A percentile compares a stretch with the other conserved stretches of the same genome.
phyloP scores from a whole-genome alignment of 1,284 basidiomycete species.

The Pisolithus thermaeus region DNA sequence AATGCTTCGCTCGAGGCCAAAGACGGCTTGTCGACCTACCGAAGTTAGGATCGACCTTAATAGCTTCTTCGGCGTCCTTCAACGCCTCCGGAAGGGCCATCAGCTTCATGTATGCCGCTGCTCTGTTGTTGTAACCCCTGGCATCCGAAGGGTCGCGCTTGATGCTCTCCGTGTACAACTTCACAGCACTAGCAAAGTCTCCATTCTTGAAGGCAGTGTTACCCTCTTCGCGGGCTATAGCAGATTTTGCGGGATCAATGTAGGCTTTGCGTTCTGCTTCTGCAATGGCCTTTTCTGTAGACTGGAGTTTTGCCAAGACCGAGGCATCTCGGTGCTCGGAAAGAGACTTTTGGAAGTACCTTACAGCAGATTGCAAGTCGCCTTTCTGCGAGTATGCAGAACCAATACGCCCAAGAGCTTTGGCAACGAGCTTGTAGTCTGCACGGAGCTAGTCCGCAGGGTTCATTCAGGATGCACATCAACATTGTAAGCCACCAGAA shows the following conservation, averaged over 20 bases:
- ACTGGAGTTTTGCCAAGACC: conserved; percentile 86
- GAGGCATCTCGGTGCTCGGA: conserved; percentile 97
- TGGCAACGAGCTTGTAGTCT: conserved; percentile 78
- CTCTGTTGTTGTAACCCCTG: conserved; percentile 94
- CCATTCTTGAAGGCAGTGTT: conserved; percentile 90
- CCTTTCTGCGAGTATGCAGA: conserved; percentile 80
- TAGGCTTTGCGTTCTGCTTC: conserved; percentile 83
- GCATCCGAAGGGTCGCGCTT: conserved; percentile 92
- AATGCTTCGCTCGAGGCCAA: neutral
- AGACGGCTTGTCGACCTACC: conserved; percentile 37
- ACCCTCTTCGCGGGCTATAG: conserved; percentile 84
- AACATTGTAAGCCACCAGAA: neutral
- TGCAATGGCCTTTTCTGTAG: conserved; percentile 73
- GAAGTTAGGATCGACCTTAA: conserved; percentile 86
- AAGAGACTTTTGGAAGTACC: conserved; percentile 87
- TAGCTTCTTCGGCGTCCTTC: conserved; percentile 93
- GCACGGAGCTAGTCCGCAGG: conserved; percentile 52
- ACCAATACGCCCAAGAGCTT: conserved; percentile 89
- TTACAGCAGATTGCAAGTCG: conserved; percentile 78
- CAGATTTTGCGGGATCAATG: conserved; percentile 84
- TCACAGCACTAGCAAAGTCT: conserved; percentile 89
- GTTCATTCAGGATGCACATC: conserved; percentile 4
- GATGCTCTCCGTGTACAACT: conserved; percentile 92
- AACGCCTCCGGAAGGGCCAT: conserved; percentile 92
- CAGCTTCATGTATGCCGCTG: conserved; percentile 95